Evolutionary conservation across 495 filamentous ascomycete species (phyloP), one percentile per base, ranked within the genome.

Genomic region (Trichoderma gamsii): DNA sequence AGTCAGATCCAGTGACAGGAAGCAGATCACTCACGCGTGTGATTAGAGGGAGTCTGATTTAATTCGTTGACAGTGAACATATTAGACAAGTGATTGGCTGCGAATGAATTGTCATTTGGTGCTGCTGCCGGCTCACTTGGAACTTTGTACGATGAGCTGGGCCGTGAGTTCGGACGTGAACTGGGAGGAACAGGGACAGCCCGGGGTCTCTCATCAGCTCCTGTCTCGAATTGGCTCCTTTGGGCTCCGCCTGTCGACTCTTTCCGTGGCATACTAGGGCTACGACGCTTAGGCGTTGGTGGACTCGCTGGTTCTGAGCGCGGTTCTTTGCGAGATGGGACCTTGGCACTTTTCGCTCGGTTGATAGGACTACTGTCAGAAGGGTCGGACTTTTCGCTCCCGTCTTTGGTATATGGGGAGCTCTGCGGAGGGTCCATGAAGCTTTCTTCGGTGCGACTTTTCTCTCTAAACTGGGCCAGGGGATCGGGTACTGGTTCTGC

Each of bases 381-480:
- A 0, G 81, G 77, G 61, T 83, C 82, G 0, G 86, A 89, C 79
- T 84, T 90, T 73, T 95, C 92, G 18, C 90, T 90, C 65, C 86
- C 85, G 38, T 84, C 76, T 3, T 82, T 85, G 44, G 86, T 83
- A 73, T 96, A 95, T 0, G 88, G 86, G 9, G 88, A 90, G 67
- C 90, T 87, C 29, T 83, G 76, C 12, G 90, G 83, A 23, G 75
- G 77, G 67, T 85, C 83, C 71, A 75, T 69, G 59, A 76, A 76
- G 73, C 12, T 56, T 23, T 61, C 56, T 61, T 61, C 56, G n/a
- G 11, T 41, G 25, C 41, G 11, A 43, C 27, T 32, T n/a, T 73
- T 71, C n/a, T 82, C 78, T 61, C 73, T 74, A 59, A 81, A 82
- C 64, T 82, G 77, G 44, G 75, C 77, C 56, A 83, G 68, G 1